Evolutionary conservation across 345 rosid genomes (phyloP), one percentile per base, ranked within the genome.

Genomic region (Syzygium oleosum): DNA sequence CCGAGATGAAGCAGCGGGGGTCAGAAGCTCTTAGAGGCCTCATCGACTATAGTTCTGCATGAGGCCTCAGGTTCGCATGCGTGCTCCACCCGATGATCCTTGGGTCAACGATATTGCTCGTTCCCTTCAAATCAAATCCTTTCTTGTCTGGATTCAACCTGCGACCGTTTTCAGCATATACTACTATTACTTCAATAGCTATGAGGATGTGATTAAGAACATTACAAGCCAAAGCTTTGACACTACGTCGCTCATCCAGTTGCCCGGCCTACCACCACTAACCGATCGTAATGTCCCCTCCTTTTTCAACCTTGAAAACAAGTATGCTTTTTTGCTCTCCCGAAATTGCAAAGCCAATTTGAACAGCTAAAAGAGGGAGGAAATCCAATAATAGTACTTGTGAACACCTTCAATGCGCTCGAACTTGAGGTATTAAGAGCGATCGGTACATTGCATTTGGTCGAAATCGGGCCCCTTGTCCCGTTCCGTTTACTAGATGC

Each of bases 121-220:
- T 86, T 91, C 80, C 15, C 86, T 91, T 52, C 53, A 88, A 54
- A 88, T 94, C 27, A 93, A 93, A 0, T 65, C 92, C 0, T 86
- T 92, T 0, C 88, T 93, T 6, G 91, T 95, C 16, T 97, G 98
- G 96, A 89, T 86, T 17, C 98, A 97, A n/a, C 94, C 98, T 0
- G 94, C 99, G 1, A 90, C 92, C 2, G 94, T 95, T 8, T 88
- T 97, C 1, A 93, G 88, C 86, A 87, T 94, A 58, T 94, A 95
- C 85, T 91, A 95, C 88, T 91, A 93, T 88, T 90, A 91, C 92
- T 92, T 94, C 73, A 85, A 91, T 29, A 92, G 93, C 9, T 92
- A 91, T 4, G 87, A 16, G 4, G 91, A 93, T 34, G 55, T 46
- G 17, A 90, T 95, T 51, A 51, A 27, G 5, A 41, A 29, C 27